Evolutionary conservation across 108 stramenopile species (phyloP), one percentile per base, ranked within the genome.

Genomic region (Mediolabrus comicus): DNA sequence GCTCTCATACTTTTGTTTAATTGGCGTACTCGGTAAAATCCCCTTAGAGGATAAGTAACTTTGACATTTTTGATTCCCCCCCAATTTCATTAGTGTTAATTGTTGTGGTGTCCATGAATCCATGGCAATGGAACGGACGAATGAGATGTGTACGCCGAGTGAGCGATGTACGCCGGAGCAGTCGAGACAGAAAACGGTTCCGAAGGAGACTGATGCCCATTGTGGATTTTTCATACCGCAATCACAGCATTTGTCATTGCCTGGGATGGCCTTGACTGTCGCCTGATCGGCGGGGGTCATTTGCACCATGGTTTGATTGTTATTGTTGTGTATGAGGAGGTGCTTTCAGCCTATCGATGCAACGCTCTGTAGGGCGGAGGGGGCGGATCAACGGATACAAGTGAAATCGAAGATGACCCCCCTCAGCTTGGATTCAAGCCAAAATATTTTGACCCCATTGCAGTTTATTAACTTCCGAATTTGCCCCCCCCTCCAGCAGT

Each of bases 81-180:
- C 94, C 26, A 56, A 28, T 65, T 87, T 91, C 95, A 96, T 96
- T 8, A 87, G 34, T n/a, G 74, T 59, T 38, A 96, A 62, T 73
- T 96, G 95, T 19, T 79, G 59, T 0, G 82, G 79, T 24, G 92
- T 88, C 98, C 98, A 99, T 14, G 95, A 94, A 82, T 99, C 98
- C 96, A 99, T 97, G 68, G 95, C 96, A 58, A 97, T 95, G 41
- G 94, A 95, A 14, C 97, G 88, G 16, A 99, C 97, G 72, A 98
- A 98, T 35, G 95, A 94, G 71, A 96, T 95, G 83, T 97, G 98
- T 17, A 98, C 95, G 39, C 97, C 98, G 51, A 99, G 80, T 7
- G 92, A 94, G 4, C 98, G 79, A 84, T 99, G 98, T 62, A 96
- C 95, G 22, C 97, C 98, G 67, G 88, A 90, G 70, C 98, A 99